phyloP scores from a whole-genome alignment of 73 alveolate genomes.

The Paramecium pentaurelia region DNA sequence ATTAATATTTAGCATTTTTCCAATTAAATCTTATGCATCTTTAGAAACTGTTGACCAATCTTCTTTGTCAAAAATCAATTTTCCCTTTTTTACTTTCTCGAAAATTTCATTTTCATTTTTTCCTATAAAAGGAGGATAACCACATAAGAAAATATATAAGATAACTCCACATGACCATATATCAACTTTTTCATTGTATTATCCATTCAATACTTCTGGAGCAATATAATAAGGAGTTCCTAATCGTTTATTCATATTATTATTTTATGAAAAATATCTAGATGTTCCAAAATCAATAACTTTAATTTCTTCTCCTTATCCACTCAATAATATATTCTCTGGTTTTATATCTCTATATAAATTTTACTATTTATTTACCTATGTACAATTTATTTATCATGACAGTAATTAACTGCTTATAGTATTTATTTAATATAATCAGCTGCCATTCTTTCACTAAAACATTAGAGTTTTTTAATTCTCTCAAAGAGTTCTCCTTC shows the following conservation, averaged over 20 bases:
- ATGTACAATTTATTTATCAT: constrained; percentile 68
- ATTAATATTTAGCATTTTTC: constrained; percentile 68
- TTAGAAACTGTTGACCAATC: constrained; percentile 65
- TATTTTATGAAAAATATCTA: constrained; percentile 55
- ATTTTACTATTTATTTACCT: not conserved
- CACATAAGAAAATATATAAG: constrained; percentile 75
- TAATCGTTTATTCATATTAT: constrained; percentile 64
- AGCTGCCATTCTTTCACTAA: constrained; percentile 75
- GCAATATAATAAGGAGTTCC: constrained; percentile 91
- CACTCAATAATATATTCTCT: constrained; percentile 71
- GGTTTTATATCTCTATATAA: constrained; percentile 75
- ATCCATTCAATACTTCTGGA: constrained; percentile 75
- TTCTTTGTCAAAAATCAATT: constrained; percentile 61
- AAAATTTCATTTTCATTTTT: constrained; percentile 67
- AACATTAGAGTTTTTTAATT: constrained; percentile 58
- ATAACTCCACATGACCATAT: constrained; percentile 94
- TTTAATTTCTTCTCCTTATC: constrained; percentile 65
- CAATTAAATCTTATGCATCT: constrained; percentile 73
- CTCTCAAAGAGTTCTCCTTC: constrained; percentile 83
- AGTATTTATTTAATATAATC: constrained; percentile 70
- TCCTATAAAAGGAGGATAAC: constrained; percentile 86
- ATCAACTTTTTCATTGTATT: constrained; percentile 81
- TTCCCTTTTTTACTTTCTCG: constrained; percentile 66
- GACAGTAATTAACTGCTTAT: constrained; percentile 75
- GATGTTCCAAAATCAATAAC: constrained; percentile 93